These are phyloP conservation scores for Xanthoconium purpureum DNA, from an alignment of 768 basidiomycete genomes.

Conservation along the genomic window DNA sequence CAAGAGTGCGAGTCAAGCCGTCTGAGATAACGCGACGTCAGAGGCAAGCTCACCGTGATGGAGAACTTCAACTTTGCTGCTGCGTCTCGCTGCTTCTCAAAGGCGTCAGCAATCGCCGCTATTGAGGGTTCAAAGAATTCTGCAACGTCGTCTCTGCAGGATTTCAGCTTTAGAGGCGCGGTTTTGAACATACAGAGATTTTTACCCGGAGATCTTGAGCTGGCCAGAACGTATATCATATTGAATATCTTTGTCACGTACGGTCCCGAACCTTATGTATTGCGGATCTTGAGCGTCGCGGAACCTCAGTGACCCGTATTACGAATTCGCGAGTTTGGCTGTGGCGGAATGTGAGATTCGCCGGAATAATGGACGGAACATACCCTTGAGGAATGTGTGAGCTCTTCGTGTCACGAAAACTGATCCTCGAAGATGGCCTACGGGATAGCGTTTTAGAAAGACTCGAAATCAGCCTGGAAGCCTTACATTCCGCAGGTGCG, in stretches of 20 bases:
- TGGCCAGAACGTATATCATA: slow-evolving; percentile 36
- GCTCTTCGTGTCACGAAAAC: slow-evolving; percentile 35
- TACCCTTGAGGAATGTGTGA: slow-evolving; percentile 26
- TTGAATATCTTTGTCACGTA: slow-evolving; percentile 32
- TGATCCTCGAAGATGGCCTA: slow-evolving; percentile 39
- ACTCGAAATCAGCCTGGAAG: background rate
- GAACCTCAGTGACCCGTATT: slow-evolving; percentile 34
- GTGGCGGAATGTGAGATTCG: background rate
- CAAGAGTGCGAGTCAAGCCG: background rate
- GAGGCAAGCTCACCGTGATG: slow-evolving; percentile 19
- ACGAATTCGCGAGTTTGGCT: slow-evolving; percentile 29
- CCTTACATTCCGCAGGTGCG: slow-evolving; percentile 32
- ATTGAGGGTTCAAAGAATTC: slow-evolving; percentile 44
- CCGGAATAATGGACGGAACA: background rate
- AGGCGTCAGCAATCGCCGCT: slow-evolving; percentile 30
- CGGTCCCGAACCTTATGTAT: slow-evolving; percentile 39
- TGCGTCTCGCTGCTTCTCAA: slow-evolving; percentile 25
- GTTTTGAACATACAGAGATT: background rate
- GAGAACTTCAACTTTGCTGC: slow-evolving; percentile 21
- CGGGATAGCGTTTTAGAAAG: background rate
- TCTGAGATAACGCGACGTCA: no score
- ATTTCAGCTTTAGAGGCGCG: background rate
- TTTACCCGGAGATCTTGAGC: slow-evolving; percentile 36
- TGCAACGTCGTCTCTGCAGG: slow-evolving; percentile 34
- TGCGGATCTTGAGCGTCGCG: slow-evolving; percentile 33